Percentiles rank a stretch among this genome's conserved stretches.
Conservation (phyloP, 305 asterid species). For the Fraxinus baroniana region DNA sequence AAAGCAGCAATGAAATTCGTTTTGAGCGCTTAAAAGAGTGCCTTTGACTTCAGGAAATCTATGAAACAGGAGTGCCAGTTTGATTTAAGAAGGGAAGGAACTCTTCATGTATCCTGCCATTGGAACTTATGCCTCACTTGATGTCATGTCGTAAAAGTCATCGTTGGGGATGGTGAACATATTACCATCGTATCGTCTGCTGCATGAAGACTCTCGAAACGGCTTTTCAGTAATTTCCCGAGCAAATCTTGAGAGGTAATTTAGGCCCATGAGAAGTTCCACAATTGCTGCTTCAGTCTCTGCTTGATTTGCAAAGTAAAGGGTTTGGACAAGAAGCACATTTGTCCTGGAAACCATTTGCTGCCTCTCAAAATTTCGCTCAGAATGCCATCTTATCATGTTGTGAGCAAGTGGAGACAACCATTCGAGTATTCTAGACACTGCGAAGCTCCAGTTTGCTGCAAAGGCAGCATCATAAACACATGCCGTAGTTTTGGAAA, state of each 20-base stretch:
- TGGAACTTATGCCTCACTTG: neutral
- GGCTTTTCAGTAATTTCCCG: conserved; percentile 31
- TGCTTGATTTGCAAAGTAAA: conserved; percentile 52
- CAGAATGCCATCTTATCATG: conserved; percentile 82
- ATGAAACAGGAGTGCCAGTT: neutral
- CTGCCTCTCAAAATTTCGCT: conserved; percentile 68
- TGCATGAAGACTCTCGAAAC: conserved; percentile 24
- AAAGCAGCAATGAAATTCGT: neutral
- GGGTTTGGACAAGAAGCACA: conserved; percentile 78
- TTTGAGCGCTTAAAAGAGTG: conserved; percentile 9
- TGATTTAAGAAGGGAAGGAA: neutral
- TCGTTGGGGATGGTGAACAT: conserved; percentile 14
- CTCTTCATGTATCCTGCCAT: neutral
- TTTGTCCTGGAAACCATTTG: conserved; percentile 44
- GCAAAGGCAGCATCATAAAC: conserved; percentile 60
- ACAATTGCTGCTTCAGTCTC: conserved; percentile 46
- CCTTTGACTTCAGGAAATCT: conserved; percentile 1
- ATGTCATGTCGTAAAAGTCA: conserved; percentile 18
- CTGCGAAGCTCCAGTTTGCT: conserved; percentile 65
- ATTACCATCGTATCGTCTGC: conserved; percentile 21
- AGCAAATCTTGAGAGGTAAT: conserved; percentile 37
- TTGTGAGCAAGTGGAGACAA: conserved; percentile 79
- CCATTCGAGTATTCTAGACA: conserved; percentile 72
- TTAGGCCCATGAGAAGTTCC: conserved; percentile 41
- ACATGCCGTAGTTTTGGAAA: conserved; percentile 38